Conservation (phyloP, 495 filamentous ascomycete species). For the Articulospora tetracladia region DNA sequence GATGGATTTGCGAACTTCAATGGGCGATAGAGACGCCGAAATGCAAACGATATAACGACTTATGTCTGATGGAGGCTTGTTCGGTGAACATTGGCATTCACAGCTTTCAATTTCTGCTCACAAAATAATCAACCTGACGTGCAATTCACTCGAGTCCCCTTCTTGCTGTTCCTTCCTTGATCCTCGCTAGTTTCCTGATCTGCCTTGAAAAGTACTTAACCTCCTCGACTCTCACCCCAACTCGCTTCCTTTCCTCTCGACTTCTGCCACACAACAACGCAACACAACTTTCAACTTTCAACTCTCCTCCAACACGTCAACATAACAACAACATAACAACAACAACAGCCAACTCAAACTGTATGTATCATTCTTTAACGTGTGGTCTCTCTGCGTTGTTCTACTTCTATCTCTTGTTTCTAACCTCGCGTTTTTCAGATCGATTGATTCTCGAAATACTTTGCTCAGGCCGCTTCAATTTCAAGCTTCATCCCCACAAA, state of each 20-base stretch:
- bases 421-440: too few species aligned
- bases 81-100: background rate
- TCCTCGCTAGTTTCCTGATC: background rate
- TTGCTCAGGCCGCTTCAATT: too few species aligned
- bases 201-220: background rate
- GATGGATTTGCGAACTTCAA: background rate
- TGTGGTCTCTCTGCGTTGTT: background rate
- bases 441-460: too few species aligned
- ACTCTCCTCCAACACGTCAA: background rate
- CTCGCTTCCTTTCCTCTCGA: conserved; percentile 1
- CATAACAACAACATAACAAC: background rate
- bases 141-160: background rate
- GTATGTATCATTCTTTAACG: background rate
- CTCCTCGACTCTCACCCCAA: background rate
- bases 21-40: background rate
- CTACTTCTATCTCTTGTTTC: background rate
- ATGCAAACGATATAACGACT: background rate
- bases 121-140: background rate
- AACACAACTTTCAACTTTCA: background rate
- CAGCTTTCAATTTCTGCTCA: background rate
- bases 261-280: background rate
- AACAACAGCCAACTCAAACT: background rate
- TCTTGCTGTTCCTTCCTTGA: background rate
- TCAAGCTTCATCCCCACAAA: background rate
- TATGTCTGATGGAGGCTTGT: background rate